Conservation (phyloP, 768 basidiomycete species). For the Phanerochaete sordida region DNA sequence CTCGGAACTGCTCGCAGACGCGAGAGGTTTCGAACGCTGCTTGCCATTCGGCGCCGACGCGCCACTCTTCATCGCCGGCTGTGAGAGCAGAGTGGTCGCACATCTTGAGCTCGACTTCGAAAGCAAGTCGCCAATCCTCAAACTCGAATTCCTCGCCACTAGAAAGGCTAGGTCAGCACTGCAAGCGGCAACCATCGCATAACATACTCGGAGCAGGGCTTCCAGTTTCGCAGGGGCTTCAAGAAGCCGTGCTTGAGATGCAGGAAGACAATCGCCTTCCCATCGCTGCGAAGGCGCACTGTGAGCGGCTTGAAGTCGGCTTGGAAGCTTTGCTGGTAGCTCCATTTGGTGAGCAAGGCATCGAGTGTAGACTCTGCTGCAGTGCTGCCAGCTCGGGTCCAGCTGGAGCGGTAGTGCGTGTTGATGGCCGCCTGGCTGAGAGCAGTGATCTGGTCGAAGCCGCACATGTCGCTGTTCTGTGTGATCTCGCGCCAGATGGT, state of each 20-base stretch:
- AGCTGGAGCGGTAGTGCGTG: slow-evolving; percentile 16
- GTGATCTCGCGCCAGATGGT: slow-evolving; percentile 13
- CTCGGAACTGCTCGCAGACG: slow-evolving; percentile 14
- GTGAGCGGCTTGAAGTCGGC: slow-evolving; percentile 19
- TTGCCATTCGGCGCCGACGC: background rate
- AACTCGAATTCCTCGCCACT: slow-evolving; percentile 6
- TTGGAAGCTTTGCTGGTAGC: slow-evolving; percentile 14
- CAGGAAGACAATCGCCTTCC: slow-evolving; percentile 20
- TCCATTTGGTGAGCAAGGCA: slow-evolving; percentile 8
- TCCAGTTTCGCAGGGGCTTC: slow-evolving; percentile 6
- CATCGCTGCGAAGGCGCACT: slow-evolving; percentile 19
- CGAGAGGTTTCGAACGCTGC: slow-evolving; percentile 4
- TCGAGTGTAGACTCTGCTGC: background rate
- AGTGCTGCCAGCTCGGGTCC: background rate
- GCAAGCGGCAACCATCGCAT: background rate
- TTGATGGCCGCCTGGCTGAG: slow-evolving; percentile 24
- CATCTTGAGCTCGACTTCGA: slow-evolving; percentile 24
- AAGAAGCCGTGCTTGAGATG: slow-evolving; percentile 12
- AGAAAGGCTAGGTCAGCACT: background rate
- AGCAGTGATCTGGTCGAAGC: slow-evolving; percentile 24
- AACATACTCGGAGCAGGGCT: slow-evolving; percentile 7
- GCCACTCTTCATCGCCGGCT: background rate
- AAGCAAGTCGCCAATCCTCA: slow-evolving; percentile 18
- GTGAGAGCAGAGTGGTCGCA: slow-evolving; percentile 6
- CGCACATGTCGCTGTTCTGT: slow-evolving; percentile 15